Conservation (phyloP, 768 basidiomycete species). For the Lanmaoa rubissima region DNA sequence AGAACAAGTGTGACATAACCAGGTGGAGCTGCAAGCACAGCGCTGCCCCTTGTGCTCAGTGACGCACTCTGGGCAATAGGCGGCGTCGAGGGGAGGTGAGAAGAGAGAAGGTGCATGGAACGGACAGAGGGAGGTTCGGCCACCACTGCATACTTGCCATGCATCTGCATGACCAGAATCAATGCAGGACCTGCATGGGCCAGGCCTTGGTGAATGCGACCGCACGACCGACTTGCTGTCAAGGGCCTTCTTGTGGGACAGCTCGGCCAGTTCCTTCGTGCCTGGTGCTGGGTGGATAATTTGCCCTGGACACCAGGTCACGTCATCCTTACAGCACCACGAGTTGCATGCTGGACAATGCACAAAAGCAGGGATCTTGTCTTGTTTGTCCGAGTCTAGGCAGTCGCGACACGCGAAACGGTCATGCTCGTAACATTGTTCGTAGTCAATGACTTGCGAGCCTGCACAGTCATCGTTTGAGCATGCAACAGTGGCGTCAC, state of each 20-base stretch:
- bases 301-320: background rate
- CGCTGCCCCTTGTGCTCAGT: background rate
- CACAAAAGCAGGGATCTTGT: background rate
- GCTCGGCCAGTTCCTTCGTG: background rate
- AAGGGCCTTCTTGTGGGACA: background rate
- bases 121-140: too few species aligned
- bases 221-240: background rate
- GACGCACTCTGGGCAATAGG: background rate
- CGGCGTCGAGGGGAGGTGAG: too few species aligned
- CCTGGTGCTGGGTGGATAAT: background rate
- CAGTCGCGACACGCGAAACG: background rate
- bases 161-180: background rate
- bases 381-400: background rate
- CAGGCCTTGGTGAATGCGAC: background rate
- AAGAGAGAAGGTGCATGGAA: too few species aligned
- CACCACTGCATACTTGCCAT: background rate
- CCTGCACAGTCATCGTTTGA: background rate
- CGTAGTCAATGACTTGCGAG: background rate
- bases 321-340: background rate
- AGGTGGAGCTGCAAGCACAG: background rate
- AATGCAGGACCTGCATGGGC: background rate
- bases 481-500: background rate
- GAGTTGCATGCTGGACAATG: background rate
- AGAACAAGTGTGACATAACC: background rate
- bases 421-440: background rate